phyloP scores from a whole-genome alignment of 2,329 filamentous ascomycete genomes.

The Neopestalotiopsis clavispora region DNA sequence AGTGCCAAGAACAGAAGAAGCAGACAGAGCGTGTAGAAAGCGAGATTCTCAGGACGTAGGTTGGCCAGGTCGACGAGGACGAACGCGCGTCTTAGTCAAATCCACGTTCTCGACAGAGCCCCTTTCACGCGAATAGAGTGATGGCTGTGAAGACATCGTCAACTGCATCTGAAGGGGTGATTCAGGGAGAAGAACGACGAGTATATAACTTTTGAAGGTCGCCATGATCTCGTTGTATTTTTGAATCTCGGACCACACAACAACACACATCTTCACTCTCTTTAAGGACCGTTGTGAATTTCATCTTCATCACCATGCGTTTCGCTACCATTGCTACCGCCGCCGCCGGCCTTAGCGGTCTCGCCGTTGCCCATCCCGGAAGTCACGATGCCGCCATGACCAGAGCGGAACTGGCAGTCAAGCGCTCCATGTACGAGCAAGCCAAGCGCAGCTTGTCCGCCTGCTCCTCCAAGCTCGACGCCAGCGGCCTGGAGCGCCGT shows the following conservation, averaged over 20 bases:
- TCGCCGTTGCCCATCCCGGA: constrained; percentile 2
- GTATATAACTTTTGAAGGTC: neutral
- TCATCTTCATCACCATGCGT: neutral
- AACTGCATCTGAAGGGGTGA: neutral
- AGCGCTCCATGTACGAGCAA: neutral
- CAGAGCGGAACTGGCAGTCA: neutral
- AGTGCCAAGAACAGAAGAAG: neutral
- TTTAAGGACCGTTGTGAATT: neutral
- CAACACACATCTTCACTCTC: neutral
- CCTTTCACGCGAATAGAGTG: neutral
- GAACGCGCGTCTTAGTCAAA: neutral
- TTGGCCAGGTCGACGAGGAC: neutral
- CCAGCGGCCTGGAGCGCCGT: neutral
- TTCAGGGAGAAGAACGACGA: neutral
- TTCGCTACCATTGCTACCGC: neutral
- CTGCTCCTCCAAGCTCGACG: neutral
- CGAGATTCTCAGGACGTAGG: neutral
- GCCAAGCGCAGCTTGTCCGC: constrained; percentile 1
- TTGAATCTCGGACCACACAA: neutral
- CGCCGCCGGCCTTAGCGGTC: neutral
- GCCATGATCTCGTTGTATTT: neutral
- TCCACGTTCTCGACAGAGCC: neutral
- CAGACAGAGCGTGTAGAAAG: neutral
- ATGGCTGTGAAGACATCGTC: neutral
- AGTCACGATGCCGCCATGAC: neutral